phyloP scores from a whole-genome alignment of 1,284 basidiomycete species.

The Ustilago bromivora region DNA sequence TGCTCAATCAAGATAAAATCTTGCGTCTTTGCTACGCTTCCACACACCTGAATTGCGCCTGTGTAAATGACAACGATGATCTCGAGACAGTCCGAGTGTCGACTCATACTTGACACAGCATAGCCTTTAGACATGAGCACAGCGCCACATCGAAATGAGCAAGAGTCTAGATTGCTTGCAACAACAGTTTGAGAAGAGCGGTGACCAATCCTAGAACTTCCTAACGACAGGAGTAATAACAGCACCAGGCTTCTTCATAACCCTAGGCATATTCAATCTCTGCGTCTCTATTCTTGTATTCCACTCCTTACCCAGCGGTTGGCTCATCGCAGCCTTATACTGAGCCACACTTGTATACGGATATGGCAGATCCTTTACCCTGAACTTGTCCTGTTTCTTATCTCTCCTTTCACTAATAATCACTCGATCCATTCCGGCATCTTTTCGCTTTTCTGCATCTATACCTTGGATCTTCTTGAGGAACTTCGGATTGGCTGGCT shows the following conservation, averaged over 20 bases:
- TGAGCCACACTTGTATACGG: conserved; percentile 92
- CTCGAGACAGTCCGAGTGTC: no score
- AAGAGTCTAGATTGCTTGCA: not conserved
- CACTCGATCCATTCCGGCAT: conserved; percentile 84
- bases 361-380: conserved; percentile 84
- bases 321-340: conserved; percentile 84
- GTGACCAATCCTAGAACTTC: conserved; percentile 21
- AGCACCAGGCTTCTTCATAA: conserved; percentile 61
- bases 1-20: no score
- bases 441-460: conserved; percentile 81
- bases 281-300: conserved; percentile 90
- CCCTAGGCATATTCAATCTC: conserved; percentile 72
- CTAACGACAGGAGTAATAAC: conserved; percentile 57
- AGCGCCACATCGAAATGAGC: not conserved
- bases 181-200: not conserved
- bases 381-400: conserved; percentile 90
- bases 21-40: no score
- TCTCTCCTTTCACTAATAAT: conserved; percentile 95
- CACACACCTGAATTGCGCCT: no score
- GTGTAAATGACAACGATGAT: no score
- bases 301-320: conserved; percentile 90
- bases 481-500: conserved; percentile 24
- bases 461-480: conserved; percentile 73
- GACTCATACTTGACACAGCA: no score
- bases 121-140: no score